Evolutionary conservation across 805 yeast genomes (phyloP).

Genomic region (Pichia nakasei): DNA sequence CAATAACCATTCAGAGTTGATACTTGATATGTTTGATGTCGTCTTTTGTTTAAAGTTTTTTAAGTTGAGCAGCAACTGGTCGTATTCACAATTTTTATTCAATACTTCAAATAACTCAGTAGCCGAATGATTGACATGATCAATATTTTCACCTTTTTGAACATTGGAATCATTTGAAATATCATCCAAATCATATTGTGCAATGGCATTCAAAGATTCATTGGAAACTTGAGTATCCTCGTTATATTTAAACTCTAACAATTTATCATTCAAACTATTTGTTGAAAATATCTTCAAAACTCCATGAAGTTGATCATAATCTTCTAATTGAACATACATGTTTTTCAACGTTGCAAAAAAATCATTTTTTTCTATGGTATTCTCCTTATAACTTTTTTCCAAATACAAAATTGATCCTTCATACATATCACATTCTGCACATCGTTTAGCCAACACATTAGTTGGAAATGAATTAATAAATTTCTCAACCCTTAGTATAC

Average conservation of each 20-base stretch:
- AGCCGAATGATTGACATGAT: slow-evolving; percentile 26
- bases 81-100: slow-evolving; percentile 68
- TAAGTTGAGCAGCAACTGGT: slow-evolving; percentile 49
- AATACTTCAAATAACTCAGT: slow-evolving; percentile 61
- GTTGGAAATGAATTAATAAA: slow-evolving; percentile 55
- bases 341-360: slow-evolving; percentile 51
- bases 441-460: slow-evolving; percentile 62
- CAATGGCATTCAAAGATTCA: slow-evolving; percentile 67
- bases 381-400: slow-evolving; percentile 59
- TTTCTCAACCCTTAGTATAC: slow-evolving; percentile 28
- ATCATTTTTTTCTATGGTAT: slow-evolving; percentile 28
- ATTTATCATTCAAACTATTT: slow-evolving; percentile 61
- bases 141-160: slow-evolving; percentile 14
- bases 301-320: slow-evolving; percentile 85
- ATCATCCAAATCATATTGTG: slow-evolving; percentile 28
- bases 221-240: slow-evolving; percentile 84
- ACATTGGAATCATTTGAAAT: background rate
- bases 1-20: slow-evolving; percentile 41
- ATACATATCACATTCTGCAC: slow-evolving; percentile 75
- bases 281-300: slow-evolving; percentile 65
- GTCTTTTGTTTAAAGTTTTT: slow-evolving; percentile 21
- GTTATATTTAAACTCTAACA: slow-evolving; percentile 72
- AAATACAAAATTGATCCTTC: slow-evolving; percentile 81
- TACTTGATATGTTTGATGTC: background rate
- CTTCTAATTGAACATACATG: slow-evolving; percentile 82